Evolutionary conservation across 148 eudicot genomes (phyloP).

Genomic region (Fagopyrum homotropicum): DNA sequence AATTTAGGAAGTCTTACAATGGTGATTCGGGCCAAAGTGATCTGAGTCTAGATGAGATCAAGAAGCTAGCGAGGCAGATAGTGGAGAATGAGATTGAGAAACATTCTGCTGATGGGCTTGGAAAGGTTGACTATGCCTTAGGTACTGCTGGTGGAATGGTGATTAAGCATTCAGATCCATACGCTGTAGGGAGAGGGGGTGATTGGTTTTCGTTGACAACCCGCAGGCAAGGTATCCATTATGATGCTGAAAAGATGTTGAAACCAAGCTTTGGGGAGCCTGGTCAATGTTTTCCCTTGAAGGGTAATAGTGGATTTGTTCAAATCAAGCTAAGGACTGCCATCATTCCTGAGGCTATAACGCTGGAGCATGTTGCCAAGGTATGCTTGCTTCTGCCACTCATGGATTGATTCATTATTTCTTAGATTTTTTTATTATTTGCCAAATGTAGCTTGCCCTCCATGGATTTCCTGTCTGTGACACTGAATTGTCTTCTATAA

Average conservation of each 20-base stretch:
- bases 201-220: conserved; percentile 25
- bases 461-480: no score
- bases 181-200: conserved; percentile 30
- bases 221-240: conserved; percentile 21
- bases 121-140: conserved; percentile 71
- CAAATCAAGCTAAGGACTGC: conserved; percentile 57
- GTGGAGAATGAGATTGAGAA: conserved; percentile 71
- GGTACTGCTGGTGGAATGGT: conserved; percentile 55
- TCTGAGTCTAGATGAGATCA: conserved; percentile 51
- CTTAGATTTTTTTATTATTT: neutral
- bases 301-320: conserved; percentile 73
- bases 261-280: conserved; percentile 89
- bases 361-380: conserved; percentile 84
- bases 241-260: conserved; percentile 57
- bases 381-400: conserved; percentile 66
- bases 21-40: conserved; percentile 39
- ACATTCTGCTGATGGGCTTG: conserved; percentile 90
- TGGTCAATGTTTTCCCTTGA: conserved; percentile 77
- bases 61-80: conserved; percentile 53
- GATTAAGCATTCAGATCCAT: conserved; percentile 54
- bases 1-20: conserved; percentile 33
- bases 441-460: neutral
- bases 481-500: no score
- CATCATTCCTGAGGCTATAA: conserved; percentile 83
- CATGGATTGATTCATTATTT: neutral